Evolutionary conservation across 257 asterid genomes (phyloP).

Genomic region (Salvia miltiorrhiza): DNA sequence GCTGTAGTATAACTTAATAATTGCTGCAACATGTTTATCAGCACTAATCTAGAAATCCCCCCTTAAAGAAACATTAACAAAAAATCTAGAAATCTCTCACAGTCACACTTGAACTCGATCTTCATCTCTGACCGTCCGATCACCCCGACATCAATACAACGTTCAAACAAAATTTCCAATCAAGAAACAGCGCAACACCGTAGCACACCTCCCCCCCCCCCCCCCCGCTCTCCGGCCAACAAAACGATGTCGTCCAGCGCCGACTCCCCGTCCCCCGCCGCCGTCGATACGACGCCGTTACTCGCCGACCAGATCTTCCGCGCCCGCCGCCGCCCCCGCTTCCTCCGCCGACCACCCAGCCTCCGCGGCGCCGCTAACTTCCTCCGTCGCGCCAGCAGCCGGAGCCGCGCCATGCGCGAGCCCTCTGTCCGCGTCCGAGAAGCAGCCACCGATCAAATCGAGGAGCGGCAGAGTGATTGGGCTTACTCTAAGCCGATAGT

Average conservation of each 20-base stretch:
- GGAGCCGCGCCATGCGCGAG: constrained; percentile 54
- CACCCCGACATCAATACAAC: background rate
- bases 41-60: background rate
- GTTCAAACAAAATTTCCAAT: constrained; percentile 14
- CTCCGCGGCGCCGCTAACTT: constrained; percentile 52
- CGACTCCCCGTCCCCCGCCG: constrained; percentile 21
- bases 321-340: constrained; percentile 43
- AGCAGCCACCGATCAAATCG: constrained; percentile 59
- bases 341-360: constrained; percentile 56
- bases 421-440: constrained; percentile 54
- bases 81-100: background rate
- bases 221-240: constrained; percentile 17
- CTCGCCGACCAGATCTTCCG: constrained; percentile 52
- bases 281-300: constrained; percentile 55
- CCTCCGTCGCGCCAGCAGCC: constrained; percentile 48
- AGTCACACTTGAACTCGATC: constrained; percentile 16
- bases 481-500: constrained; percentile 87
- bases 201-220: constrained; percentile 20
- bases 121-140: constrained; percentile 29
- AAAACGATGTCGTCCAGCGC: constrained; percentile 30
- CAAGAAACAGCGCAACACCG: background rate
- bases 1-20: too few species aligned
- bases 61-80: too few species aligned
- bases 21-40: background rate
- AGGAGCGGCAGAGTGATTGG: constrained; percentile 90